Base-by-base conservation (phyloP, 2,329 filamentous ascomycete genomes). In the Fusarium piperis region DNA sequence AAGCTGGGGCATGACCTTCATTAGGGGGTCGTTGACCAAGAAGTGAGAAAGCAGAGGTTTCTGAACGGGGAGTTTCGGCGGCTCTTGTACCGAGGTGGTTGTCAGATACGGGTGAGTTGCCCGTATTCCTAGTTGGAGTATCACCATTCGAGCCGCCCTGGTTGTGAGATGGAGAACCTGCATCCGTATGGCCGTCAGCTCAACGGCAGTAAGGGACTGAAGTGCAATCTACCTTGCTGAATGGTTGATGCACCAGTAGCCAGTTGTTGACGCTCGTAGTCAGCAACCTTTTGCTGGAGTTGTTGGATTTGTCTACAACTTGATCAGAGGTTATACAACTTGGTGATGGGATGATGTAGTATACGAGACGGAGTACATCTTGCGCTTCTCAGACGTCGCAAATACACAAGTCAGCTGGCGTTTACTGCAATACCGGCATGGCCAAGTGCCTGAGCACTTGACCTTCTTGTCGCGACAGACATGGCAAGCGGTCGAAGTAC, bases 381-480 rank as follows among this genome's bases (percentile, higher is more conserved):
- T 70, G 44, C 60, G 67, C 38, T 55, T 64, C 44, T 67, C 52
- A 13, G 67, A 63, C 36, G 59, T 30, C 6, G 67, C 57, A 20
- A 69, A 69, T n/a, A 69, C 59, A n/a, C 67, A 69, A 13, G 52
- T 30, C 12, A 67, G 41, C 6, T 60, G 59, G 3, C 66, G 64
- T 39, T 62, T 69, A 44, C 59, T 66, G 16, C 66, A 69, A n/a
- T 69, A 69, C 6, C 64, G 59, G 18, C 66, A 69, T 4, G 66
- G 66, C 44, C 66, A 66, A n/a, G 64, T 58, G 55, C 66, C 64
- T 3, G 66, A 69, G 53, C 64, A 69, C 59, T 69, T 69, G 55
- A 69, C 59, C 18, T 41, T 46, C 53, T 59, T 46, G n/a, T 46
- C 41, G 12, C 59, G 59, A 36, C 64, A 67, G 32, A 67, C 38